Evolutionary conservation across 306 rosid genomes (phyloP).

Genomic region (Corylus heterophylla): DNA sequence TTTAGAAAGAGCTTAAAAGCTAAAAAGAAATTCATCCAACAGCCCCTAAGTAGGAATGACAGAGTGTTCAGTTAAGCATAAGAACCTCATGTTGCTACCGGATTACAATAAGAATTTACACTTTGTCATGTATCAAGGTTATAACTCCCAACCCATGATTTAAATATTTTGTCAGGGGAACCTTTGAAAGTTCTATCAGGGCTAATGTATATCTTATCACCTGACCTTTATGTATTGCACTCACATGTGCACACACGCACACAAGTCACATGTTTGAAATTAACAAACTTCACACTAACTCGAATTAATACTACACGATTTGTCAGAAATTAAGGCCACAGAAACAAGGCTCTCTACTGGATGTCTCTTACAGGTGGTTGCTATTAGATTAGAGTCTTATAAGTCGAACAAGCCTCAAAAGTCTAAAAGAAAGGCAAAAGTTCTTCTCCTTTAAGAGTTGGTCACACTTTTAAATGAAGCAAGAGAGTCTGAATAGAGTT

Average conservation of each 20-base stretch:
- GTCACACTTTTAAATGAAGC: background rate
- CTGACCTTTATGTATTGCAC: background rate
- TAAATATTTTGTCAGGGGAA: background rate
- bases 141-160: background rate
- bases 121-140: background rate
- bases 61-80: background rate
- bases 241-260: background rate
- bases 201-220: background rate
- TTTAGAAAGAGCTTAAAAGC: background rate
- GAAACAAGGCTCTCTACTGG: background rate
- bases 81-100: background rate
- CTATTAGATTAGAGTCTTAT: background rate
- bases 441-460: background rate
- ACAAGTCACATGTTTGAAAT: background rate
- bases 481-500: background rate
- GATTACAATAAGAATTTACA: background rate
- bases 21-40: background rate
- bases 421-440: background rate
- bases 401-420: background rate
- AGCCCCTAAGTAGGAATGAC: background rate
- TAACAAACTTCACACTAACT: background rate
- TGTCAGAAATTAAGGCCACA: background rate
- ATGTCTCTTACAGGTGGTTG: background rate
- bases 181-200: background rate
- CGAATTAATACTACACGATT: background rate